Evolutionary conservation across 495 filamentous ascomycete genomes (phyloP).

Genomic region (Neurospora hispaniola): DNA sequence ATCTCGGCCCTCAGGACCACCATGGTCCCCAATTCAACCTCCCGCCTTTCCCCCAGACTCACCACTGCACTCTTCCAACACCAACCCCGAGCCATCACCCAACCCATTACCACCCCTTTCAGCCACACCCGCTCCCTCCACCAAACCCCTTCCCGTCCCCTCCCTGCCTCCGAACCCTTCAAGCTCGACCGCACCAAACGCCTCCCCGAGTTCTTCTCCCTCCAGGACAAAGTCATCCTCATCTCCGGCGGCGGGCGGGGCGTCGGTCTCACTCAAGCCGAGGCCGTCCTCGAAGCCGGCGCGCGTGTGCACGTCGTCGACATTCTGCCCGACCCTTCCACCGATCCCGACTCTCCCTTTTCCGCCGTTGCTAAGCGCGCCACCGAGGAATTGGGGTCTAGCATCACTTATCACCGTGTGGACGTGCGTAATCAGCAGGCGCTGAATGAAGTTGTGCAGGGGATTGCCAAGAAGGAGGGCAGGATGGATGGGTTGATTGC

Average conservation of each 20-base stretch:
- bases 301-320: constrained; percentile 58
- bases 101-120: neutral
- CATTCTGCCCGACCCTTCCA: constrained; percentile 31
- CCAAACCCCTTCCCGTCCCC: constrained; percentile 1
- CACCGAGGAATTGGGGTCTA: constrained; percentile 52
- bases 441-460: constrained; percentile 55
- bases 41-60: neutral
- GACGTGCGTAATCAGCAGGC: constrained; percentile 70
- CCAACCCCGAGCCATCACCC: neutral
- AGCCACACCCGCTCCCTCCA: constrained; percentile 4
- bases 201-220: constrained; percentile 76
- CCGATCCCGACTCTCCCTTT: constrained; percentile 34
- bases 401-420: constrained; percentile 67
- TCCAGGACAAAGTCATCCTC: constrained; percentile 64
- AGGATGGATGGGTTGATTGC: constrained; percentile 72
- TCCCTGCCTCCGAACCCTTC: neutral
- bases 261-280: constrained; percentile 66
- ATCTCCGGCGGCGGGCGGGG: constrained; percentile 75
- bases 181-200: constrained; percentile 9
- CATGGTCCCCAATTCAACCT: neutral
- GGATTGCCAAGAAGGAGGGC: constrained; percentile 60
- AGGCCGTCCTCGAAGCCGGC: constrained; percentile 71
- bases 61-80: neutral
- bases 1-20: neutral
- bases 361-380: constrained; percentile 53